phyloP scores from a whole-genome alignment of 2,329 filamentous ascomycete species.

The Zymoseptoria brevis region DNA sequence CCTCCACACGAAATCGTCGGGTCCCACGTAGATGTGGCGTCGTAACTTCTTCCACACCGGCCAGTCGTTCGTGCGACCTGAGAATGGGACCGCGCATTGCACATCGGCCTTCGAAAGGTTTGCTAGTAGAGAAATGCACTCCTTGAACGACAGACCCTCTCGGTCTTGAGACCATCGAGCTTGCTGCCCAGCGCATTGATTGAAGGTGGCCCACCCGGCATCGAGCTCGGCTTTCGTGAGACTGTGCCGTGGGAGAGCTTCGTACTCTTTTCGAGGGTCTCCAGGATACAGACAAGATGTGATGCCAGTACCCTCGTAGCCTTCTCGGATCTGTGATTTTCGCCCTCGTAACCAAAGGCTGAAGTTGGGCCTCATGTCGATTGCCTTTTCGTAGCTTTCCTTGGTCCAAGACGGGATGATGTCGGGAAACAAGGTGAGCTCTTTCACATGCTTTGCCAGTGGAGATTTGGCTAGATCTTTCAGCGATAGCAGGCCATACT shows the following conservation, averaged over 20 bases:
- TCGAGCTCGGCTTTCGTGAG: conserved; percentile 12
- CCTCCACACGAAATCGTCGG: conserved; percentile 12
- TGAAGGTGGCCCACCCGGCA: conserved; percentile 7
- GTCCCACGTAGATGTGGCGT: conserved; percentile 9
- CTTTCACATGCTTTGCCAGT: conserved; percentile 20
- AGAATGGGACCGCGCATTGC: conserved; percentile 9
- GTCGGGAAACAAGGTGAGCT: conserved; percentile 22
- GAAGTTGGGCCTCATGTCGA: conserved; percentile 7
- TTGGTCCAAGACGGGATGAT: conserved; percentile 17
- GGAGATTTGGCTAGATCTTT: conserved; percentile 13
- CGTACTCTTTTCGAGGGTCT: conserved; percentile 8
- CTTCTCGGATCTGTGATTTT: neutral
- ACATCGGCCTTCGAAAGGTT: conserved; percentile 14
- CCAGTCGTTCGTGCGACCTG: conserved; percentile 7
- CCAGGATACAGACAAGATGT: neutral
- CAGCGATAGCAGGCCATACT: conserved; percentile 15
- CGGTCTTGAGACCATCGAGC: conserved; percentile 11
- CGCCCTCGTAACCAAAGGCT: conserved; percentile 4
- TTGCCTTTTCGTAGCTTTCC: conserved; percentile 4
- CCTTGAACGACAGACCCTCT: conserved; percentile 10
- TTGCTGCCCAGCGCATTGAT: conserved; percentile 3
- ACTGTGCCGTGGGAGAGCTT: conserved; percentile 10
- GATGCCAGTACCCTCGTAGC: neutral
- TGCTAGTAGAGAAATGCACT: conserved; percentile 15
- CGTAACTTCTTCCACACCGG: conserved; percentile 15